These are phyloP conservation scores for Colletotrichum sp. DNA, from an alignment of 2,329 filamentous ascomycete species.

Conservation along the genomic window DNA sequence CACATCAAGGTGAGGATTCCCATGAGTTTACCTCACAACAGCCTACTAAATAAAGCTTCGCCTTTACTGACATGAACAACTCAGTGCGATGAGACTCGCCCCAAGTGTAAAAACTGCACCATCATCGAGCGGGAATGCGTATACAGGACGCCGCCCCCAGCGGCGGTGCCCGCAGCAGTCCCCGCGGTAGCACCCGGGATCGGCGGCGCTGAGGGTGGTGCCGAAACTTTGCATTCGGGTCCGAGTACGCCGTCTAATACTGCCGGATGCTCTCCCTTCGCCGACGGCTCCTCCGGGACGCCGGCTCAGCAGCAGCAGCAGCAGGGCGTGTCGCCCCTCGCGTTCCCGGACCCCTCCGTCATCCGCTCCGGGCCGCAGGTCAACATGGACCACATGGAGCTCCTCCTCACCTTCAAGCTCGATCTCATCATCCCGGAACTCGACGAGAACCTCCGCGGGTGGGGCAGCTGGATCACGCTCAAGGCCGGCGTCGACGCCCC, in stretches of 20 bases:
- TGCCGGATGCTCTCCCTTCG: not conserved
- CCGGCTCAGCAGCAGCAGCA: not conserved
- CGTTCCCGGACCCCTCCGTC: not conserved
- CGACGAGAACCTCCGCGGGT: conserved; percentile 21
- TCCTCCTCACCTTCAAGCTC: conserved; percentile 33
- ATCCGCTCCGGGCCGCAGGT: conserved; percentile 18
- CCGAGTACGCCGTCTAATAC: not conserved
- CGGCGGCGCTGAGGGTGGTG: not conserved
- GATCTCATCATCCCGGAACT: conserved; percentile 29
- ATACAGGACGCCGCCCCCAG: conserved; percentile 20
- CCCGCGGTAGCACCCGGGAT: not conserved
- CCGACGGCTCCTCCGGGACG: not conserved
- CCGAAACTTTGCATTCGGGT: not conserved
- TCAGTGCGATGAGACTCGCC: conserved; percentile 32
- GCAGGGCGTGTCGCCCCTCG: not conserved
- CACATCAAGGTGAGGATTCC: conserved; percentile 32
- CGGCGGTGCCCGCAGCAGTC: not conserved
- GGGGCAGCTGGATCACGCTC: conserved; percentile 25
- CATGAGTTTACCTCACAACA: not conserved
- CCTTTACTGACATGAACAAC: not conserved
- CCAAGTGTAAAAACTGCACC: conserved; percentile 29
- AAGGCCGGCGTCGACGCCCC: conserved; percentile 29
- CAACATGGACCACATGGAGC: conserved; percentile 38
- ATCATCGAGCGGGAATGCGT: conserved; percentile 30
- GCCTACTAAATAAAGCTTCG: too few relatives aligned